A percentile compares a stretch with the other conserved stretches of the same genome.
Conservation (phyloP, 257 asterid species). For the Datura wrightii region DNA sequence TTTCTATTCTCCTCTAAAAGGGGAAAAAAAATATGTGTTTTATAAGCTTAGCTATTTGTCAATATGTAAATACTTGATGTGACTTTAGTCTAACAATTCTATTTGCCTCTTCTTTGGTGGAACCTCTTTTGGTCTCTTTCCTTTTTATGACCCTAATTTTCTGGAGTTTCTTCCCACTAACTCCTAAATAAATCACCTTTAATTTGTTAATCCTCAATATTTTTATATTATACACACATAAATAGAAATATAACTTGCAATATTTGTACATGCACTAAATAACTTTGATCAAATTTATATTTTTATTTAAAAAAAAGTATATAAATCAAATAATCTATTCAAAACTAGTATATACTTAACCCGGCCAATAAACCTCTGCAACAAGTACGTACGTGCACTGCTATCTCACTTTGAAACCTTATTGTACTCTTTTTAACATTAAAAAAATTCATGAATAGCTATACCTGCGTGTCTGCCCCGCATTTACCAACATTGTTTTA, state of each 20-base stretch:
- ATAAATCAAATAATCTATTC: too few relatives aligned
- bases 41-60: neutral
- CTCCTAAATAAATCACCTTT: neutral
- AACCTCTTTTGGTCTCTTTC: neutral
- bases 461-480: conserved; percentile 16
- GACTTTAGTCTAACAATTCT: neutral
- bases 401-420: conserved; percentile 1
- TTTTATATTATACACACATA: too few relatives aligned
- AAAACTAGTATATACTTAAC: too few relatives aligned
- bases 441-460: neutral
- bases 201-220: neutral
- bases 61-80: neutral
- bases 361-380: too few relatives aligned
- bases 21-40: too few relatives aligned
- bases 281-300: too few relatives aligned
- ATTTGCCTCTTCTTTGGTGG: conserved; percentile 12
- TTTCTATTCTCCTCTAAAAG: neutral
- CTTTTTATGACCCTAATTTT: neutral
- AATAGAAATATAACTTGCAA: too few relatives aligned
- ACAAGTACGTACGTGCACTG: neutral
- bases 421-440: neutral
- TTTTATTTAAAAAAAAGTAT: too few relatives aligned
- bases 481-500: neutral
- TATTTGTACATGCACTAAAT: too few relatives aligned
- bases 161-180: conserved; percentile 7